phyloP scores from a whole-genome alignment of 2,329 filamentous ascomycete species.

The Xylaria sp. region DNA sequence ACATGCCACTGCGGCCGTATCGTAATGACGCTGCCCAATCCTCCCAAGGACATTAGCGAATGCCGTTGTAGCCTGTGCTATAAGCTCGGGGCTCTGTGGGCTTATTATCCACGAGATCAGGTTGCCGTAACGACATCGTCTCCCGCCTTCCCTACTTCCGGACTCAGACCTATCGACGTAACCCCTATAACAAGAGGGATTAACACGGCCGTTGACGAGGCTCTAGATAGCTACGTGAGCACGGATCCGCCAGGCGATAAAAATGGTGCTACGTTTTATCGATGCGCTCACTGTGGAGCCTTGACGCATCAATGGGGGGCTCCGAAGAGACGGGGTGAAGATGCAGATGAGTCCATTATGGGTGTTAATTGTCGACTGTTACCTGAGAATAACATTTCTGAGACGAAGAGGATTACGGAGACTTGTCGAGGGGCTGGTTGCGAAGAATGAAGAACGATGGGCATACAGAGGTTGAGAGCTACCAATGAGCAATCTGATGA shows the following conservation, averaged over 20 bases:
- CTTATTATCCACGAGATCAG: conserved; percentile 35
- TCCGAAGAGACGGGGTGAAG: neutral
- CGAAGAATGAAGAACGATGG: neutral
- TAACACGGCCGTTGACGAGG: conserved; percentile 3
- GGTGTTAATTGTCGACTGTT: conserved; percentile 37
- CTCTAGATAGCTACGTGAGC: conserved; percentile 9
- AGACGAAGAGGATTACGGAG: conserved; percentile 7
- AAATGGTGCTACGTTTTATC: conserved; percentile 23
- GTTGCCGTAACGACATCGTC: conserved; percentile 14
- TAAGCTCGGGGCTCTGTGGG: conserved; percentile 40
- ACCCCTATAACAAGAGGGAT: conserved; percentile 4
- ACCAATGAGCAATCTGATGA: neutral
- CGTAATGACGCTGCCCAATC: conserved; percentile 29
- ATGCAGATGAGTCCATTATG: conserved; percentile 17
- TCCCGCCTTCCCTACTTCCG: neutral
- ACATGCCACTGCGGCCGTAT: conserved; percentile 42
- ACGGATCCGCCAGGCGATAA: neutral
- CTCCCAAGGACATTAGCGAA: conserved; percentile 36
- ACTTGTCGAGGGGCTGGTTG: neutral
- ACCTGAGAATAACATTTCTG: conserved; percentile 20
- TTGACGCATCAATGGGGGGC: conserved; percentile 35
- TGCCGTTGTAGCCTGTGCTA: conserved; percentile 42
- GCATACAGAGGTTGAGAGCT: neutral
- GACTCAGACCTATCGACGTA: neutral
- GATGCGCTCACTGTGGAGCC: conserved; percentile 37